Base-by-base conservation (phyloP, 2,329 filamentous ascomycete genomes). In the Saccharata proteae region DNA sequence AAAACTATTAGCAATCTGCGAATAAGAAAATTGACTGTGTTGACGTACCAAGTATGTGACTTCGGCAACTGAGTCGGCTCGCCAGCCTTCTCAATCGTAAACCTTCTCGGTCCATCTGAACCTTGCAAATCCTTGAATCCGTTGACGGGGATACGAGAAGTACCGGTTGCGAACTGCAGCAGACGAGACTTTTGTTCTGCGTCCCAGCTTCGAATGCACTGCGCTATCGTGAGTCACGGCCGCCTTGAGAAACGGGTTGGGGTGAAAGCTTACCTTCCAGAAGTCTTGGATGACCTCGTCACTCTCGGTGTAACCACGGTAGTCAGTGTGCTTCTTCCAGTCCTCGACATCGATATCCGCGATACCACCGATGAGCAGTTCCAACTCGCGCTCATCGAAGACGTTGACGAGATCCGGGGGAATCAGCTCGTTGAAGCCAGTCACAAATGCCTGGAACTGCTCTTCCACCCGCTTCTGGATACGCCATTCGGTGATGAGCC, bases 311-410 rank as follows among this genome's bases (percentile, higher is more conserved):
- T 98, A 98, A 33, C 90, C 90, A 46, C 90, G 80, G 60, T 98
- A 98, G 53, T 98, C 90, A 27, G 90, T 98, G 62, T 98, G 90
- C 68, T 98, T 98, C 79, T 98, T 96, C 90, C 90, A 98, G 60
- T 98, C 90, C 38, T 98, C 90, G 11, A 98, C 88, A 50, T 98
- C 90, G 45, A 98, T 98, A 60, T 98, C 90, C n/a, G 90, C 90
- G 47, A 98, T 98, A 69, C 90, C 90, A 43, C 90, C 90, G 51
- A 98, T 96, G 44, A 98, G 70, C 44, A 98, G 64, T 60, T 98
- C 90, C 28, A 98, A 68, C 59, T 98, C 90, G 48, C 90, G 81
- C 66, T 98, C 90, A 51, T 98, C 90, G 49, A 98, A 98, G 23
- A 98, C 90, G 47, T 94, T 96, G 59, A 98, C 86, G 30, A 98